phyloP scores from a whole-genome alignment of 176 grass and related monocot genomes.

The Aegilops sharonensis region DNA sequence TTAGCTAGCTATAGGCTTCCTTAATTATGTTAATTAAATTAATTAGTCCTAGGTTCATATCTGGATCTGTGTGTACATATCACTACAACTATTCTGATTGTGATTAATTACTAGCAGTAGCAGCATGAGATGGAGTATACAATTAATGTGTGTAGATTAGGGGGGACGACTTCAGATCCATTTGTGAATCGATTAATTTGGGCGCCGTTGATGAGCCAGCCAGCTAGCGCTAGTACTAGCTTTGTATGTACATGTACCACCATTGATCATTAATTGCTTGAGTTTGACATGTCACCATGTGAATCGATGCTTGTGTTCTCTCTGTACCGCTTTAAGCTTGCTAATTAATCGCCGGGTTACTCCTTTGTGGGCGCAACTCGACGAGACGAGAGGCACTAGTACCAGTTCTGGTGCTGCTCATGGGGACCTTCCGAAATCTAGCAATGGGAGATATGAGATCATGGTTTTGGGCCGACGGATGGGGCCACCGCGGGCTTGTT shows the following conservation, averaged over 20 bases:
- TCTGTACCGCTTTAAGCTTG: slow-evolving; percentile 3
- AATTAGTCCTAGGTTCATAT: slow-evolving; percentile 34
- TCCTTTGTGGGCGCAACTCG: neutral
- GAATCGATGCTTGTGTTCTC: slow-evolving; percentile 26
- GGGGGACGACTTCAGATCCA: neutral
- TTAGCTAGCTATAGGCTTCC: slow-evolving; percentile 21
- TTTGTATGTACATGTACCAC: slow-evolving; percentile 25
- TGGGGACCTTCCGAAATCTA: neutral
- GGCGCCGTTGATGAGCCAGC: slow-evolving; percentile 21
- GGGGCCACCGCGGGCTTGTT: neutral
- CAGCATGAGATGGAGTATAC: slow-evolving; percentile 18
- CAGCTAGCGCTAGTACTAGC: neutral
- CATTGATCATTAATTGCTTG: slow-evolving; percentile 36
- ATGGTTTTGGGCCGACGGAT: neutral
- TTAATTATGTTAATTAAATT: slow-evolving; percentile 42
- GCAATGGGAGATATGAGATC: neutral
- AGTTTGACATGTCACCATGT: slow-evolving; percentile 38
- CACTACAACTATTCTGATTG: slow-evolving; percentile 39
- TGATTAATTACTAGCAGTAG: neutral
- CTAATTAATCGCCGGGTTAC: neutral
- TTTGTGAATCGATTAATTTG: slow-evolving; percentile 46
- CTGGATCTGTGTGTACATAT: slow-evolving; percentile 49
- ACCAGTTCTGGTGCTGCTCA: neutral
- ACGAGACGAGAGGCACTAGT: neutral
- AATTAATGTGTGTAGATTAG: slow-evolving; percentile 33